Evolutionary conservation across 1,284 basidiomycete species (phyloP), one percentile per base, ranked within the genome.

Genomic region (Takashimella koratensis): DNA sequence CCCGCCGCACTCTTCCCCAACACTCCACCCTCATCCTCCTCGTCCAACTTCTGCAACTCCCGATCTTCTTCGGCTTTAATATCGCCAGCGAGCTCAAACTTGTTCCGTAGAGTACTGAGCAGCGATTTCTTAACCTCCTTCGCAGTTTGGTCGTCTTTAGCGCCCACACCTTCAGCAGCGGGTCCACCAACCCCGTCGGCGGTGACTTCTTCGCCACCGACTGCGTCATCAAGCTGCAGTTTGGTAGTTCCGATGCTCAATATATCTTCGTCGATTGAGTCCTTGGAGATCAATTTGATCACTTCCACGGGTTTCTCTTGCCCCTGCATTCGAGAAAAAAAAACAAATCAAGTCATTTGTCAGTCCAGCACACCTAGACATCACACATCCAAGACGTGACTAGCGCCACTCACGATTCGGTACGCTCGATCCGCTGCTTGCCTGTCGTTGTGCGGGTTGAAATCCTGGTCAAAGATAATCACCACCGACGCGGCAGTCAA

Each of bases 381-480:
- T n/a, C n/a, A n/a, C n/a, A n/a, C n/a, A n/a, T n/a, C n/a, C n/a
- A n/a, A n/a, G n/a, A n/a, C n/a, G n/a, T n/a, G n/a, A n/a, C n/a
- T n/a, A n/a, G n/a, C n/a, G n/a, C 16, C 30, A 53, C 64, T 54
- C 39, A 68, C 95, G 63, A 99, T 97, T n/a, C 96, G 87, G 73
- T 98, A 98, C 24, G 93, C 93, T 36, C 96, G 86, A 73, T 99
- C 96, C 52, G 95, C 92, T 0, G 96, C 96, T 77, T 98, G 95
- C 58, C 88, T 84, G 77, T 98, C 95, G 62, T 83, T 82, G 65
- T 83, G 81, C 26, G 81, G 89, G 74, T 96, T 98, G 75, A 95
- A 97, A 73, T 98, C 96, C 73, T 97, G 94, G 72, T 99, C 96
- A 71, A 95, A 98, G 80, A 93, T 88, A 72, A 95, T 87, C 25